Evolutionary conservation across 805 yeast genomes (phyloP), one percentile per base, ranked within the genome.

Genomic region (Saccharomycopsis amapae): DNA sequence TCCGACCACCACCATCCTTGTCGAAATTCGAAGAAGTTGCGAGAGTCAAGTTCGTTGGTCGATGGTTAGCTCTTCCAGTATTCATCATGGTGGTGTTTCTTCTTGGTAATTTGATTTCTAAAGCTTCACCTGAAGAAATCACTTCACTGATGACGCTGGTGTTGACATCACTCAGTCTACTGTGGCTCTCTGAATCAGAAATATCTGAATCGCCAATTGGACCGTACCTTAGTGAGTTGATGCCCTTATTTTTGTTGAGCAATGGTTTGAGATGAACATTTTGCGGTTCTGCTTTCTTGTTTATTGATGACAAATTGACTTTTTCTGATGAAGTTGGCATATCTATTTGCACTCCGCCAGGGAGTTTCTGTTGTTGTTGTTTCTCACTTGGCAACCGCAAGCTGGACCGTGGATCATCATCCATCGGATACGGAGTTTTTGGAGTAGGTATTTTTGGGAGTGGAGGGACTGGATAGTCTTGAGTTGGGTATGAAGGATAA

Each of bases 61-160:
- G 30, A 26, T 12, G 12, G 12, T 26, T 26, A 26, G 7, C 12
- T 13, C 15, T 31, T 9, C n/a, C n/a, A n/a, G n/a, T n/a, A 26
- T 26, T 26, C 12, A 9, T 26, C 12, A 7, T 26, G 13, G 31
- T 13, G 31, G 7, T 26, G n/a, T 9, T 5, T n/a, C 38, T 6
- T 5, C 5, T 40, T 9, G 44, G 43, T 18, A 44, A 38, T 22
- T 44, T 33, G 15, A 44, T 25, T 22, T 44, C 39, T 2, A 44
- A 5, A 12, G 48, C 44, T 38, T 44, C 44, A 6, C 48, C 38
- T 10, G 38, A 19, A 12, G 38, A 38, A 28, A 44, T 31, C 13
- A 38, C 19, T 9, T 44, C 44, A 25, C 44, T 43, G 15, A 42
- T 23, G 1, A 15, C 24, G 30, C 35, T 41, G 12, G 39, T 41